phyloP scores from a whole-genome alignment of 1,284 basidiomycete genomes.

The Ustilago loliicola region DNA sequence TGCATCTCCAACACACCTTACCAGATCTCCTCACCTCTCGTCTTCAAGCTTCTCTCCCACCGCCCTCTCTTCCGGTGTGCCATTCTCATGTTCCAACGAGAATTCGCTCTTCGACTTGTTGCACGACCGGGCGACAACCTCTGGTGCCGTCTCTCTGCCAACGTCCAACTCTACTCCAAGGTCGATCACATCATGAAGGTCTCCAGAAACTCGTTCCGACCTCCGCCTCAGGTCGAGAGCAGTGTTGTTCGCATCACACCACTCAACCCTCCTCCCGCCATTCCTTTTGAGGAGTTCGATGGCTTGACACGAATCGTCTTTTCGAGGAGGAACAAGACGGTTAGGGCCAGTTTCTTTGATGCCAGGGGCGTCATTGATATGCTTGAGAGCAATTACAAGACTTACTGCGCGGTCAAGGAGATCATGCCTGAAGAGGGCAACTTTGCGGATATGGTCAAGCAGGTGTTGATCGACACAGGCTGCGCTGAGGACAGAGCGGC shows the following conservation, averaged over 20 bases:
- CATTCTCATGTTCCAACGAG: conserved; percentile 99
- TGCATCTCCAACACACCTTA: conserved; percentile 99
- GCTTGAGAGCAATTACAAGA: conserved; percentile 92
- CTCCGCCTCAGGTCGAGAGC: conserved; percentile 93
- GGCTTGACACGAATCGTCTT: conserved; percentile 92
- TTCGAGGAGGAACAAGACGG: conserved; percentile 88
- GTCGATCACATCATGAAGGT: conserved; percentile 98
- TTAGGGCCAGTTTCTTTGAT: conserved; percentile 83
- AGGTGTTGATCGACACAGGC: conserved; percentile 79
- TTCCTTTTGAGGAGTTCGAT: conserved; percentile 98
- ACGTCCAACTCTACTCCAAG: conserved; percentile 95
- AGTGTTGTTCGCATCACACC: conserved; percentile 92
- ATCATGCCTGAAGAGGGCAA: conserved; percentile 42
- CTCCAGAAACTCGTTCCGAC: conserved; percentile 94
- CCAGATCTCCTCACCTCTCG: conserved; percentile 97
- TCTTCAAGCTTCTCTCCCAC: conserved; percentile 96
- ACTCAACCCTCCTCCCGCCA: conserved; percentile 91
- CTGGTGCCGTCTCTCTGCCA: conserved; percentile 94
- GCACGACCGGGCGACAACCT: conserved; percentile 86
- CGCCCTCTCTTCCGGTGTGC: conserved; percentile 92
- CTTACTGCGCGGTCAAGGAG: conserved; percentile 86
- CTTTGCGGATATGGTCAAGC: conserved; percentile 76
- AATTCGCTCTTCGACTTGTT: conserved; percentile 93
- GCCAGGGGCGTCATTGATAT: conserved; percentile 95
- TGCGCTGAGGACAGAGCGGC: conserved; percentile 80